Conservation (phyloP, 176 grass and related monocot genomes). For the Juncus effusus region DNA sequence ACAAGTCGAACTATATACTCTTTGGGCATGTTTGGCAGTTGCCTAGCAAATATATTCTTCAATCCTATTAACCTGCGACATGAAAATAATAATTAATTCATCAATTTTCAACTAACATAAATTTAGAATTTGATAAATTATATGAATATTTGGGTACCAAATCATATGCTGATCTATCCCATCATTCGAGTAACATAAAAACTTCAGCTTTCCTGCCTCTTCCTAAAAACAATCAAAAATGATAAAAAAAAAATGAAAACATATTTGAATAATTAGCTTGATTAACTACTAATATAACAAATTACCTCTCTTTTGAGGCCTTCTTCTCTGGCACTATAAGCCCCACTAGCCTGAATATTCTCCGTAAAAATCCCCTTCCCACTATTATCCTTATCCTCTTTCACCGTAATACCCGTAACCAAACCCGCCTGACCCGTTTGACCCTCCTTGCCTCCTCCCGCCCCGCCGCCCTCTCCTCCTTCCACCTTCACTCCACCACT, state of each 20-base stretch:
- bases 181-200: constrained; percentile 90
- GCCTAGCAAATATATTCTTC: constrained; percentile 98
- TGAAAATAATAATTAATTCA: neutral
- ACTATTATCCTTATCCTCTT: constrained; percentile 27
- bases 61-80: constrained; percentile 86
- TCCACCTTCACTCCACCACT: constrained; percentile 20
- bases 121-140: no score
- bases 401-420: constrained; percentile 34
- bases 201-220: constrained; percentile 76
- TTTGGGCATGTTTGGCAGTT: constrained; percentile 99
- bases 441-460: constrained; percentile 32
- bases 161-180: constrained; percentile 98
- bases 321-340: constrained; percentile 89
- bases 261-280: neutral
- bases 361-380: constrained; percentile 85
- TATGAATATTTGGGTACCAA: constrained; percentile 44
- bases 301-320: constrained; percentile 86
- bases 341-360: constrained; percentile 92
- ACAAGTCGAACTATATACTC: constrained; percentile 97
- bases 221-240: constrained; percentile 41
- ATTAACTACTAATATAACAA: neutral
- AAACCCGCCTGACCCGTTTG: constrained; percentile 23
- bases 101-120: neutral
- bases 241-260: neutral
- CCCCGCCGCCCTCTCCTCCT: constrained; percentile 13